Base-by-base conservation (phyloP, 495 filamentous ascomycete species). In the Pseudevernia furfuracea region DNA sequence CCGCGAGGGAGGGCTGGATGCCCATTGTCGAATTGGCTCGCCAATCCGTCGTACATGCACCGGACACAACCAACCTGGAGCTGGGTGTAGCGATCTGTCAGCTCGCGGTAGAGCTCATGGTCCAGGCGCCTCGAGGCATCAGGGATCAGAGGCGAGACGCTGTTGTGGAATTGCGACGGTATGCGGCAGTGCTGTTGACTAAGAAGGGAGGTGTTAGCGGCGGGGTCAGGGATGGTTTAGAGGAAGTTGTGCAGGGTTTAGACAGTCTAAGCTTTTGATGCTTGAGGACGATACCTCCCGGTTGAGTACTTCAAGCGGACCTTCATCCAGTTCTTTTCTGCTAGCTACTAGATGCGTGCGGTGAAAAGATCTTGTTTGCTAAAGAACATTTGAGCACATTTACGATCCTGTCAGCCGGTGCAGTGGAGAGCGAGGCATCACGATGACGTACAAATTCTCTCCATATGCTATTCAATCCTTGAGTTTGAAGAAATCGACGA, bases 1-100 rank as follows among this genome's bases (percentile, higher is more conserved):
- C 65, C 6, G 70, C 77, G 14, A 67, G 72, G 43, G 80, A 81
- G 67, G 76, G 74, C n/a, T 82, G 81, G 80, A 75, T 83, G 74
- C 67, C 71, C 52, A 53, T 78, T 1, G 72, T 83, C 17, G 77
- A 74, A 1, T 71, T 77, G 2, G 75, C 43, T 12, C 34, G n/a
- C 55, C 10, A 41, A 41, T 30, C 36, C 14, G 3, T 59, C n/a
- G 25, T 32, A 41, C 39, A 25, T 3, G 37, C 64, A 58, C 34
- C 68, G 1, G 17, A 23, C 8, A 43, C 34, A 17, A 14, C 14
- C 3, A 34, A 32, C 3, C 67, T 77, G 11, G 83, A 84, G 52
- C 74, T 81, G 39, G 74, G 77, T 41, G 75, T 79, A 5, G 82
- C 80, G 7, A 74, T 76, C 17, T 70, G 83, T 44, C 81, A 84